Evolutionary conservation across 2,329 filamentous ascomycete genomes (phyloP).

Genomic region (Epichloe amarillans): DNA sequence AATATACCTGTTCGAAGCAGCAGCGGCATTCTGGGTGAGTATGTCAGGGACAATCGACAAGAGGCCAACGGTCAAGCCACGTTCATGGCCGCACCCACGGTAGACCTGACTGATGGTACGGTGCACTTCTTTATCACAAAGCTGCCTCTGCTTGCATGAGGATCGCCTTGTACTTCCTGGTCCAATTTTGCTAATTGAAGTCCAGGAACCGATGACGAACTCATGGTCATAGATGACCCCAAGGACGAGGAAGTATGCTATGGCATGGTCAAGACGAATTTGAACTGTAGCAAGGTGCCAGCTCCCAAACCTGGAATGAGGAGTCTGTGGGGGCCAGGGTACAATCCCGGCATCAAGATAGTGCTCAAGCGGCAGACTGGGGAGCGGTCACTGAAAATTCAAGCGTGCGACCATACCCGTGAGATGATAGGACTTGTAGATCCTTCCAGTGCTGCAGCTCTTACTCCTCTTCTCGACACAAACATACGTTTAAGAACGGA

Average conservation of each 20-base stretch:
- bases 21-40: slow-evolving; percentile 48
- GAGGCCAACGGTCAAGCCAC: slow-evolving; percentile 22
- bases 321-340: slow-evolving; percentile 40
- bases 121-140: background rate
- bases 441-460: slow-evolving; percentile 46
- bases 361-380: slow-evolving; percentile 46
- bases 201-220: slow-evolving; percentile 38
- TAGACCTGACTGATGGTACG: slow-evolving; percentile 45
- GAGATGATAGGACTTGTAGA: slow-evolving; percentile 69
- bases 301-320: slow-evolving; percentile 50
- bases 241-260: slow-evolving; percentile 65
- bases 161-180: background rate
- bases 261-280: slow-evolving; percentile 56
- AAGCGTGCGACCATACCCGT: slow-evolving; percentile 59
- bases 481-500: slow-evolving; percentile 53
- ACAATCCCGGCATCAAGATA: slow-evolving; percentile 66
- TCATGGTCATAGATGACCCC: slow-evolving; percentile 43
- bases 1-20: slow-evolving; percentile 23
- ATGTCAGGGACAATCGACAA: slow-evolving; percentile 47
- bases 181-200: background rate
- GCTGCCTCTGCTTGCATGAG: background rate
- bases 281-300: slow-evolving; percentile 57
- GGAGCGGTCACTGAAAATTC: slow-evolving; percentile 46
- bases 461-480: slow-evolving; percentile 63
- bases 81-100: slow-evolving; percentile 26